Evolutionary conservation across 192 early-diverging fungal species (phyloP).

Genomic region (Chytriomyces hyalinus): DNA sequence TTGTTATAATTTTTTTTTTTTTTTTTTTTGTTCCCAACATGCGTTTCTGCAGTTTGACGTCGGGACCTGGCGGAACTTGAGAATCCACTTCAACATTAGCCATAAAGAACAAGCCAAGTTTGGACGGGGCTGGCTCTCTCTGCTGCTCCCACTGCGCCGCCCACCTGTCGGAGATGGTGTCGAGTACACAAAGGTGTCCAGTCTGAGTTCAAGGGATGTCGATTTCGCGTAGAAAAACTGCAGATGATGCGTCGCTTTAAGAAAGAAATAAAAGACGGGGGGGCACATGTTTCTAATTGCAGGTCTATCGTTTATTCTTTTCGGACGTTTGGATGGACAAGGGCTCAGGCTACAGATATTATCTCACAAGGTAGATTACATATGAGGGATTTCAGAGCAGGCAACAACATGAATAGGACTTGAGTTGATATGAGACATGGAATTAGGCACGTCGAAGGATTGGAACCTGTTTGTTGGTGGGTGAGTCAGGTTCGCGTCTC

Average conservation of each 20-base stretch:
- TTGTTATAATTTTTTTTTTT: neutral
- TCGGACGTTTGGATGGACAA: no score
- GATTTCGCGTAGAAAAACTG: slow-evolving; percentile 2
- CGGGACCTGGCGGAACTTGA: slow-evolving; percentile 52
- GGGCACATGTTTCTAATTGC: no score
- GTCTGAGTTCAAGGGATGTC: slow-evolving; percentile 7
- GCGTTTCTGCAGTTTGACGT: slow-evolving; percentile 44
- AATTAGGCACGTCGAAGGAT: no score
- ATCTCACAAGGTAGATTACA: no score
- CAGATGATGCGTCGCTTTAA: neutral
- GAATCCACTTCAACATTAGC: slow-evolving; percentile 53
- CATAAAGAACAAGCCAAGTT: slow-evolving; percentile 15
- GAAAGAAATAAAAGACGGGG: neutral
- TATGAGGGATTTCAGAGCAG: no score
- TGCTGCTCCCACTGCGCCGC: neutral
- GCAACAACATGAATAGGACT: no score
- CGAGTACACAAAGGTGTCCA: slow-evolving; percentile 23
- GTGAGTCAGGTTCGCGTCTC: no score
- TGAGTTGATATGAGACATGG: no score
- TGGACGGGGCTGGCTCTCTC: slow-evolving; percentile 14
- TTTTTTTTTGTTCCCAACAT: neutral
- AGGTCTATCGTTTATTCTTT: no score
- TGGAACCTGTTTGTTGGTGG: no score
- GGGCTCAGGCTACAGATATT: no score
- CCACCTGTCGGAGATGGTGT: slow-evolving; percentile 28